A percentile compares a stretch with the other conserved stretches of the same genome.
phyloP scores from a whole-genome alignment of 202 grass and related monocot species.

The Zizania palustris region DNA sequence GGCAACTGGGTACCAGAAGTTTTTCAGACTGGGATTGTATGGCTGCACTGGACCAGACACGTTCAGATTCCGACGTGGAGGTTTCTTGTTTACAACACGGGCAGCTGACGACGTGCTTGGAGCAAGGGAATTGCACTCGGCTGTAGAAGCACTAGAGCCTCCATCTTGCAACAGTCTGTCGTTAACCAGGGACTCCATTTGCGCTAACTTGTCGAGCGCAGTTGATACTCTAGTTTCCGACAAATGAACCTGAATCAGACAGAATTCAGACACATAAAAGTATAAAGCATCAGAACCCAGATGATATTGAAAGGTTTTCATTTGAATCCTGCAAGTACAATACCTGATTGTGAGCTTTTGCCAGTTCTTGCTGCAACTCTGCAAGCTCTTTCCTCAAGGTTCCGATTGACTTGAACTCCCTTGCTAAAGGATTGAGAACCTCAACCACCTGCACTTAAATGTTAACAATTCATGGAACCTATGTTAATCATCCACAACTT shows the following conservation, averaged over 20 bases:
- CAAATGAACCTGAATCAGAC: conserved; percentile 62
- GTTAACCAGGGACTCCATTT: conserved; percentile 84
- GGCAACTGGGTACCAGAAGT: conserved; percentile 98
- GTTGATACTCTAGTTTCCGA: conserved; percentile 75
- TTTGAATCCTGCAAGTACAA: neutral
- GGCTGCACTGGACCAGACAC: conserved; percentile 83
- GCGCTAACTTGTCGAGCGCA: conserved; percentile 74
- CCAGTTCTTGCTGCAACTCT: conserved; percentile 70
- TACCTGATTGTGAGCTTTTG: conserved; percentile 80
- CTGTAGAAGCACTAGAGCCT: conserved; percentile 44
- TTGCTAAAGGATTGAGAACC: conserved; percentile 90
- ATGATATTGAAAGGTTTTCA: neutral
- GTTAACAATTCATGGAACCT: neutral
- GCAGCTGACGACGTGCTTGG: conserved; percentile 64
- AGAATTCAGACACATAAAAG: neutral
- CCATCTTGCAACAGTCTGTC: conserved; percentile 61
- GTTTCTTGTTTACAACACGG: conserved; percentile 46
- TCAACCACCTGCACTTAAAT: conserved; percentile 76
- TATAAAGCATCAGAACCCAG: neutral
- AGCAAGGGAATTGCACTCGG: conserved; percentile 44
- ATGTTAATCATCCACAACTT: neutral
- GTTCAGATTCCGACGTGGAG: conserved; percentile 47
- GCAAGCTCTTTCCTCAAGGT: conserved; percentile 93
- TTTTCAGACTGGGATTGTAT: conserved; percentile 76
- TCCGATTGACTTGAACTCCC: conserved; percentile 86